Evolutionary conservation across 2,329 filamentous ascomycete species (phyloP).

Genomic region (Claviceps monticola): DNA sequence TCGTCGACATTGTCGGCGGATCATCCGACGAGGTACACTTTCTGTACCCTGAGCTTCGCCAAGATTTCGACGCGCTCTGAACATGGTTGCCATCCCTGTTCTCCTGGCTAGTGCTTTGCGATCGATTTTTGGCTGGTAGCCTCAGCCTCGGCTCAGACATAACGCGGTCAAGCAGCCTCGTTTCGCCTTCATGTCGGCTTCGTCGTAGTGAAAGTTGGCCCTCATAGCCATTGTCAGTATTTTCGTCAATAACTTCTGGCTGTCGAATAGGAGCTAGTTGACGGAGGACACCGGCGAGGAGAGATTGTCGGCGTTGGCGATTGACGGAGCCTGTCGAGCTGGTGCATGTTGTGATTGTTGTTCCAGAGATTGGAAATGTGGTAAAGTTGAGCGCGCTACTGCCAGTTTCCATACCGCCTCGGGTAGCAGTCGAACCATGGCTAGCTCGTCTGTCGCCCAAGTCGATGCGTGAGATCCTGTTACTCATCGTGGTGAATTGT

Average conservation of each 20-base stretch:
- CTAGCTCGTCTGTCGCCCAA: background rate
- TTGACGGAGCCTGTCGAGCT: constrained; percentile 8
- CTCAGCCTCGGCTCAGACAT: background rate
- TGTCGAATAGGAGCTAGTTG: background rate
- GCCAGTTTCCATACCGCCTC: constrained; percentile 2
- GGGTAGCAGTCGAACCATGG: background rate
- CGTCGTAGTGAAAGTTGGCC: background rate
- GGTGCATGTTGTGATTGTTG: constrained; percentile 11
- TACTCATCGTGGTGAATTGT: background rate
- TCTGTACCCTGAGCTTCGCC: constrained; percentile 14
- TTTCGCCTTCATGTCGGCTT: background rate
- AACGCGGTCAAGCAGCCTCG: background rate
- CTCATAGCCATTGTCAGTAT: background rate
- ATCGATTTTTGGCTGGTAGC: constrained; percentile 6
- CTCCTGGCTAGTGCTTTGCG: constrained; percentile 10
- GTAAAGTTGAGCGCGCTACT: constrained; percentile 2
- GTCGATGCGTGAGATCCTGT: background rate
- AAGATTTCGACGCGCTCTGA: constrained; percentile 10
- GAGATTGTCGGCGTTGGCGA: constrained; percentile 5
- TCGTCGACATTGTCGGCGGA: constrained; percentile 18
- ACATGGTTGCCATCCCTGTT: constrained; percentile 10
- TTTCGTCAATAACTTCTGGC: background rate
- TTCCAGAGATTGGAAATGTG: constrained; percentile 8
- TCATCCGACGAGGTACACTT: constrained; percentile 9
- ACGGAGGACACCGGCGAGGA: constrained; percentile 4